phyloP scores from a whole-genome alignment of 495 filamentous ascomycete genomes.

The Aspergillus steynii region DNA sequence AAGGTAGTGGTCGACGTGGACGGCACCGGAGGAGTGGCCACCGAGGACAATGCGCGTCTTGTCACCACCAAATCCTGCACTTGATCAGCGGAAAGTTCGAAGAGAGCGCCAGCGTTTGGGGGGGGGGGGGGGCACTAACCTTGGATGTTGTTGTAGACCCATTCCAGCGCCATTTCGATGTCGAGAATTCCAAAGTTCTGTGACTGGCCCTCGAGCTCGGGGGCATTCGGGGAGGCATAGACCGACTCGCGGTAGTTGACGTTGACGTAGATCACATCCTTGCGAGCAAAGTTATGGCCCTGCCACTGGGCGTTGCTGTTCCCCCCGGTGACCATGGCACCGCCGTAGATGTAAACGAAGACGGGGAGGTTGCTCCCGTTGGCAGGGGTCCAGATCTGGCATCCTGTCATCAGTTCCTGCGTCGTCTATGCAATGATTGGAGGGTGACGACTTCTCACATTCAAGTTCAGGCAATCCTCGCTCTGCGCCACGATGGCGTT shows the following conservation, averaged over 20 bases:
- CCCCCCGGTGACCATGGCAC: slow-evolving; percentile 28
- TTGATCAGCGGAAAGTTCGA: neutral
- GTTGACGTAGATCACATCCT: slow-evolving; percentile 32
- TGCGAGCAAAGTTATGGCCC: slow-evolving; percentile 29
- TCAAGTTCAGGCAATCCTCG: slow-evolving; percentile 33
- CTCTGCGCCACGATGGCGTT: slow-evolving; percentile 22
- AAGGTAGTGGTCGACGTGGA: slow-evolving; percentile 30
- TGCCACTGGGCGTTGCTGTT: slow-evolving; percentile 29
- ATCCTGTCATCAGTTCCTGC: neutral
- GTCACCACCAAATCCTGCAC: slow-evolving; percentile 24
- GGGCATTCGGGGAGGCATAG: slow-evolving; percentile 27
- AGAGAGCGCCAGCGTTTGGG: neutral
- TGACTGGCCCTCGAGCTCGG: slow-evolving; percentile 25
- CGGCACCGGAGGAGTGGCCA: slow-evolving; percentile 28
- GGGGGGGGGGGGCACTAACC: slow-evolving; percentile 5
- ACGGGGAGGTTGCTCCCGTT: slow-evolving; percentile 23
- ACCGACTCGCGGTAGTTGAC: slow-evolving; percentile 32
- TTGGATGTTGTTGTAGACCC: slow-evolving; percentile 28
- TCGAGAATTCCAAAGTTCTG: slow-evolving; percentile 34
- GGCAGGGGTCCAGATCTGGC: slow-evolving; percentile 19
- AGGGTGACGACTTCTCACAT: slow-evolving; percentile 13
- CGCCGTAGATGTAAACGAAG: slow-evolving; percentile 31
- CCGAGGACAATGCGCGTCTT: slow-evolving; percentile 28
- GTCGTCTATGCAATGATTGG: neutral
- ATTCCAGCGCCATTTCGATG: slow-evolving; percentile 27